These are phyloP conservation scores for Kondoa malvinella DNA, from an alignment of 768 basidiomycete genomes.

Conservation along the genomic window DNA sequence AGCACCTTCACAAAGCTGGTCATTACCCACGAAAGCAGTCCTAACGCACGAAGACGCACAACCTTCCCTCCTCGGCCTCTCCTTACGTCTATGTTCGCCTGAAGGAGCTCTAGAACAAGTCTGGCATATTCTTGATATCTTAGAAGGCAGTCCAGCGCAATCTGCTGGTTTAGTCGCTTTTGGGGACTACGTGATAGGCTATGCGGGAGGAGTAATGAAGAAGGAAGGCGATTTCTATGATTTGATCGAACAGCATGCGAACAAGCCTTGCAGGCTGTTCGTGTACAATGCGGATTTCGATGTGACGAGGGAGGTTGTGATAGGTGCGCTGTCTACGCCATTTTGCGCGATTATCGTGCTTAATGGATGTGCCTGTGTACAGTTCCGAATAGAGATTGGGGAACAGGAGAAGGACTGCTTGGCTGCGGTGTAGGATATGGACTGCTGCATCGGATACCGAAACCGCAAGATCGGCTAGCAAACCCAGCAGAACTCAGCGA, in stretches of 20 bases:
- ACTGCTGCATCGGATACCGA: conserved; percentile 79
- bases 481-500: neutral
- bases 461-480: conserved; percentile 42
- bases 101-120: conserved; percentile 61
- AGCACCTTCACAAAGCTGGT: conserved; percentile 68
- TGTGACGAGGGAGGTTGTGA: conserved; percentile 38
- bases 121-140: conserved; percentile 94
- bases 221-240: conserved; percentile 95
- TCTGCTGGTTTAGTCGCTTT: conserved; percentile 79
- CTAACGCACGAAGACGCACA: conserved; percentile 38
- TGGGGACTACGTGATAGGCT: conserved; percentile 61
- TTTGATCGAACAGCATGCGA: conserved; percentile 50
- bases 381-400: conserved; percentile 93
- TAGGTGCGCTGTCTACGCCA: conserved; percentile 4
- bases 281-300: conserved; percentile 96
- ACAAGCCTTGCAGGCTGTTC: conserved; percentile 81
- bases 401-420: conserved; percentile 69
- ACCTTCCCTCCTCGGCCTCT: conserved; percentile 83
- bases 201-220: conserved; percentile 80
- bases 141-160: conserved; percentile 92
- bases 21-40: conserved; percentile 29
- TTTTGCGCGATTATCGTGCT: conserved; percentile 3
- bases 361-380: conserved; percentile 13
- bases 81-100: conserved; percentile 83
- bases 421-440: conserved; percentile 88